A percentile compares a stretch with the other conserved stretches of the same genome.
Conservation (phyloP, 2,329 filamentous ascomycete genomes). For the Fusarium avenaceum region DNA sequence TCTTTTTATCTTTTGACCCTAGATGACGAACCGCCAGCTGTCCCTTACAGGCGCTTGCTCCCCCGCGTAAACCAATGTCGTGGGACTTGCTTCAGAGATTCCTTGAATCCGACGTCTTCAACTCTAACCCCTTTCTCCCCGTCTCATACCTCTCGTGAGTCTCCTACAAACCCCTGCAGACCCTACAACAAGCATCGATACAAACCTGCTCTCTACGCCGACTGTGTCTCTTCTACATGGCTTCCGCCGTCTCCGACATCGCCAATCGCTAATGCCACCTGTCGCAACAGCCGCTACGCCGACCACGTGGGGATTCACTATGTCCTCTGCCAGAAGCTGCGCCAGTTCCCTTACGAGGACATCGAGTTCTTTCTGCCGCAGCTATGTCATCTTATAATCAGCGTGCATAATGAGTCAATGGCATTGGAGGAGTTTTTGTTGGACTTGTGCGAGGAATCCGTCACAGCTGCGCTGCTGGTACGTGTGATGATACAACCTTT, state of each 20-base stretch:
- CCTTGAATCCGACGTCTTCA: slow-evolving; percentile 95
- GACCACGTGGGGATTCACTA: slow-evolving; percentile 92
- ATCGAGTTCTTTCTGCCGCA: slow-evolving; percentile 93
- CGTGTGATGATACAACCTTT: slow-evolving; percentile 51
- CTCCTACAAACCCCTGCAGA: slow-evolving; percentile 19
- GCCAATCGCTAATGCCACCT: slow-evolving; percentile 47
- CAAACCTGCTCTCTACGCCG: background rate
- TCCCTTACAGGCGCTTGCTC: slow-evolving; percentile 49
- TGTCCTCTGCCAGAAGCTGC: slow-evolving; percentile 88
- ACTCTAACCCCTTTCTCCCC: slow-evolving; percentile 88
- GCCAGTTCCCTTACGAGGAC: slow-evolving; percentile 90
- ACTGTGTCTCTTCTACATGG: slow-evolving; percentile 3
- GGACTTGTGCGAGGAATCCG: slow-evolving; percentile 88
- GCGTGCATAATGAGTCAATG: slow-evolving; percentile 92
- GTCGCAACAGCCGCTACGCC: slow-evolving; percentile 78
- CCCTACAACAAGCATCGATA: slow-evolving; percentile 3
- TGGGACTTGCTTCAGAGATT: slow-evolving; percentile 92
- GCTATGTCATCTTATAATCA: slow-evolving; percentile 89
- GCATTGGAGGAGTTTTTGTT: slow-evolving; percentile 89
- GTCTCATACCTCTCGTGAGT: slow-evolving; percentile 90
- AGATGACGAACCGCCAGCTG: slow-evolving; percentile 56
- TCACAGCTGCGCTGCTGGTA: slow-evolving; percentile 86
- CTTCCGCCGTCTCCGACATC: slow-evolving; percentile 35
- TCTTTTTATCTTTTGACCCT: slow-evolving; percentile 45
- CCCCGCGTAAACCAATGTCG: slow-evolving; percentile 69